phyloP scores from a whole-genome alignment of 2,329 filamentous ascomycete species.

The Nothophaeocryptopus gaeumannii region DNA sequence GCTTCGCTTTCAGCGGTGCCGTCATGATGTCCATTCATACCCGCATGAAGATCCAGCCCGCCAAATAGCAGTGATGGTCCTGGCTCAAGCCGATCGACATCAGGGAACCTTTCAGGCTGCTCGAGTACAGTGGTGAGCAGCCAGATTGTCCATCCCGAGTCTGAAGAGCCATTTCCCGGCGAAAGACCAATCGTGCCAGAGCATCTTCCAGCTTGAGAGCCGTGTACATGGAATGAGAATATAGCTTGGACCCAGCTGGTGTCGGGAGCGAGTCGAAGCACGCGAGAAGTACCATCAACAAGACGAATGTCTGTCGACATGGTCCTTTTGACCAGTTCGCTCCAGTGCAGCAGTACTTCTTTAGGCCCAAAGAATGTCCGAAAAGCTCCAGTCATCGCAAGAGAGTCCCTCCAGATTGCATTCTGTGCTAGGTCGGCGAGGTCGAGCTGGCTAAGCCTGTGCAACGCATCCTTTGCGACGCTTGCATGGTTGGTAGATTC shows the following conservation, averaged over 20 bases:
- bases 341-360: slow-evolving; percentile 40
- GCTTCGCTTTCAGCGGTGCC: neutral
- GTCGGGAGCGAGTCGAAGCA: slow-evolving; percentile 13
- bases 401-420: slow-evolving; percentile 55
- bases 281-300: slow-evolving; percentile 17
- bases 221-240: slow-evolving; percentile 32
- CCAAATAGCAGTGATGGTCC: neutral
- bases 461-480: neutral
- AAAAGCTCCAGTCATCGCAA: slow-evolving; percentile 55
- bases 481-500: slow-evolving; percentile 9
- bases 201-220: slow-evolving; percentile 23
- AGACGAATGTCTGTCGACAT: slow-evolving; percentile 26
- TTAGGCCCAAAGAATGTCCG: slow-evolving; percentile 50
- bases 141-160: slow-evolving; percentile 38
- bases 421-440: slow-evolving; percentile 10
- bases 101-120: slow-evolving; percentile 35
- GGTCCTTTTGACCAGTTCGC: slow-evolving; percentile 30
- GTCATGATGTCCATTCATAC: neutral
- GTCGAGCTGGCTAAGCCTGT: neutral
- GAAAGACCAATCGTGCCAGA: slow-evolving; percentile 34
- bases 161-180: slow-evolving; percentile 23
- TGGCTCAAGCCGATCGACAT: slow-evolving; percentile 25
- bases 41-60: too few species aligned
- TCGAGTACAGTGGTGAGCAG: slow-evolving; percentile 36
- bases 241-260: slow-evolving; percentile 26